Evolutionary conservation across 1,284 basidiomycete species (phyloP), one percentile per base, ranked within the genome.

Genomic region (Tilletia horrida): DNA sequence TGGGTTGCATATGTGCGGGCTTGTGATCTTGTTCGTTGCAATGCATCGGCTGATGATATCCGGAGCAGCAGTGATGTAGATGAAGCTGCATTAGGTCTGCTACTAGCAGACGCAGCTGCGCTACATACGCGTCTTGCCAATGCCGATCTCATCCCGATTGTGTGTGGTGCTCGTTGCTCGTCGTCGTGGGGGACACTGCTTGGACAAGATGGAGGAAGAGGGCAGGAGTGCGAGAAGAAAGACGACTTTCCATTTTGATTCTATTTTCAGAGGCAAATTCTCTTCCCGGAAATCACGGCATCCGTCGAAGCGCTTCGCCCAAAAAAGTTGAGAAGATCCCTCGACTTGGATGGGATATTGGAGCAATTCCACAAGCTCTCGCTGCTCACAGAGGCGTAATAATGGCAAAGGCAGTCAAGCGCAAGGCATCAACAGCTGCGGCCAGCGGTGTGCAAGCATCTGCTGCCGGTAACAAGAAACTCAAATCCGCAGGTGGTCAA

Each of bases 381-480:
- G n/a, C n/a, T n/a, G n/a, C n/a, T n/a, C n/a, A 29, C 11, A 31
- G 25, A 31, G 14, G 16, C 29, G 27, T 4, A 40, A 11, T 11
- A 4, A 40, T 40, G 35, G 35, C 35, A 11, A 40, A 40, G 6
- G 27, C 55, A 21, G 9, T 21, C 27, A 59, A 59, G 55, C 55
- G 55, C 55, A 59, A 59, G 55, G 55, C 55, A 1, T 7, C 55
- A 3, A 21, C 27, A 35, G 25, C 35, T 11, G 16, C 25, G 8
- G 3, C 31, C 11, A 18, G 25, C 27, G 31, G 35, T 11, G 11
- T 11, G 35, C 6, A 11, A 40, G 4, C 42, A 16, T 11, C 42
- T 9, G 3, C 59, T 16, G 25, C 35, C 59, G 11, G 25, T 31
- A 31, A 6, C 59, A 63, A 44, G 61, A 63, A 63, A 40, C 61